Conservation (phyloP, 352 stramenopile species). For the Globisporangium radiosum region DNA sequence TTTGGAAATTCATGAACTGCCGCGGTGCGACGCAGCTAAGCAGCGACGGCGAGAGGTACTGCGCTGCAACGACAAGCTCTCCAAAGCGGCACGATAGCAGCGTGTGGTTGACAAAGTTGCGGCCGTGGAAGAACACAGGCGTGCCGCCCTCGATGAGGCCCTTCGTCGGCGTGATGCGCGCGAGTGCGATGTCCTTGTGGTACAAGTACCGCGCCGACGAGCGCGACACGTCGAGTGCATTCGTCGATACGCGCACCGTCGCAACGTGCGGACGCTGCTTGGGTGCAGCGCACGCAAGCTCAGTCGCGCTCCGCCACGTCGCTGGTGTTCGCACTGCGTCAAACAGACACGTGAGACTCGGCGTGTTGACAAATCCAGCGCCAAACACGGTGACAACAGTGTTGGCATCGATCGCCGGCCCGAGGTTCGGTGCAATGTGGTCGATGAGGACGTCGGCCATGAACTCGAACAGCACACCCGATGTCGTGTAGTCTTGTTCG, state of each 20-base stretch:
- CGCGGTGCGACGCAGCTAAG: conserved; percentile 78
- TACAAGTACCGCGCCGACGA: conserved; percentile 65
- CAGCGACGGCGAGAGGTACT: conserved; percentile 70
- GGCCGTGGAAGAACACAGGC: conserved; percentile 88
- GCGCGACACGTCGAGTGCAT: conserved; percentile 64
- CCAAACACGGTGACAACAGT: conserved; percentile 65
- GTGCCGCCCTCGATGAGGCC: conserved; percentile 72
- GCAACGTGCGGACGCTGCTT: conserved; percentile 47
- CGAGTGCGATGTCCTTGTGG: conserved; percentile 76
- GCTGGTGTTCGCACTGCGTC: conserved; percentile 27
- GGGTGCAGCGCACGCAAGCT: conserved; percentile 62
- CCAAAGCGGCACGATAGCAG: conserved; percentile 87
- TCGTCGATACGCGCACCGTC: conserved; percentile 72
- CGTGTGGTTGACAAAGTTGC: conserved; percentile 92
- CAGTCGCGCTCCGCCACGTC: conserved; percentile 31
- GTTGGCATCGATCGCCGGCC: conserved; percentile 41
- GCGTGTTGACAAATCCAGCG: conserved; percentile 47
- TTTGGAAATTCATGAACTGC: conserved; percentile 40
- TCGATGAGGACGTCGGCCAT: conserved; percentile 34
- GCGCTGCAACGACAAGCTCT: conserved; percentile 48
- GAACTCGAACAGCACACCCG: conserved; percentile 40
- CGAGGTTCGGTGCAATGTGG: conserved; percentile 41
- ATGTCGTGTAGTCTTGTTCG: conserved; percentile 39
- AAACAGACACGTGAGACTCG: conserved; percentile 49
- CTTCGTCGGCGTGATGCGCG: conserved; percentile 59